phyloP scores from a whole-genome alignment of 306 rosid genomes.

The Trifolium pratense region DNA sequence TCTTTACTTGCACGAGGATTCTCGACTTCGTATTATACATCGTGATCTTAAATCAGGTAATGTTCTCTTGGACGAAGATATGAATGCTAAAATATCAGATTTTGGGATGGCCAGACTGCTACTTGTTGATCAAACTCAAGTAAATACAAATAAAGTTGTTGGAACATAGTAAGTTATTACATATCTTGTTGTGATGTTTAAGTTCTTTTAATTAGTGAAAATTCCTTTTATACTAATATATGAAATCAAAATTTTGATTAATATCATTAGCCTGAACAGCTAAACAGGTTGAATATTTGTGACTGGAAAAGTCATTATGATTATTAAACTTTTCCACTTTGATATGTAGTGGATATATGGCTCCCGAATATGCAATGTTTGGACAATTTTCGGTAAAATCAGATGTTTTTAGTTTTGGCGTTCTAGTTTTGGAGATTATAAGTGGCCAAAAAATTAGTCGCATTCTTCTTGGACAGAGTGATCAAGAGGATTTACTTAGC shows the following conservation, averaged over 20 bases:
- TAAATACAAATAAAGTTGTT: conserved; percentile 43
- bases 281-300: too few relatives aligned
- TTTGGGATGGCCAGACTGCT: conserved; percentile 57
- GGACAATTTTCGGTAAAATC: background rate
- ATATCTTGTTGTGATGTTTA: too few relatives aligned
- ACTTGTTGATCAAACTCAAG: conserved; percentile 40
- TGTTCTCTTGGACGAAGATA: conserved; percentile 49
- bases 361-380: background rate
- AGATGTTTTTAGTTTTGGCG: background rate
- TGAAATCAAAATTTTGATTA: too few relatives aligned
- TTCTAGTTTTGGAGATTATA: conserved; percentile 54
- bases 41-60: conserved; percentile 53
- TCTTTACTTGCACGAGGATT: conserved; percentile 60
- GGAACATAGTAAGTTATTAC: conserved; percentile 50
- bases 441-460: conserved; percentile 49
- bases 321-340: background rate
- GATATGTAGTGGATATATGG: conserved; percentile 58
- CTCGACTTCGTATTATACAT: conserved; percentile 42
- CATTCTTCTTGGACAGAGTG: conserved; percentile 25
- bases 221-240: too few relatives aligned
- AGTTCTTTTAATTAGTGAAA: too few relatives aligned
- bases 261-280: too few relatives aligned
- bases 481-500: conserved; percentile 40
- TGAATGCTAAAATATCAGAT: conserved; percentile 54
- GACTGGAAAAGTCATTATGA: background rate